A percentile compares a stretch with the other conserved stretches of the same genome.
phyloP scores from a whole-genome alignment of 169 alveolate species.

The Eimeria necatrix region DNA sequence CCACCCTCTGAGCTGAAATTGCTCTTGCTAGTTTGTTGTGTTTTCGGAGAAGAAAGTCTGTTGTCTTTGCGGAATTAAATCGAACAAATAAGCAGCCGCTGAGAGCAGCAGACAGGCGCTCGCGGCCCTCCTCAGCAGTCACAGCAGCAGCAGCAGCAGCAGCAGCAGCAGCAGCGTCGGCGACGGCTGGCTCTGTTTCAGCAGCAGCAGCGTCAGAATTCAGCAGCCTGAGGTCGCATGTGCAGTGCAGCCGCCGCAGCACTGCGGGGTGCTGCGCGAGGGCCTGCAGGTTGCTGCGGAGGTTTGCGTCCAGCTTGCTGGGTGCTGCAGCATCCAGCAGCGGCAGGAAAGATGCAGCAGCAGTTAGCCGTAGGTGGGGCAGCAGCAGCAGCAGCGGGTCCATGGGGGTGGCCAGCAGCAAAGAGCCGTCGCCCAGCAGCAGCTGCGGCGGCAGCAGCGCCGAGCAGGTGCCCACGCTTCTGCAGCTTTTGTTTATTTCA shows the following conservation, averaged over 20 bases:
- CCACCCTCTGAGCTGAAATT: neutral
- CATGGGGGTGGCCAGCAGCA: slow-evolving; percentile 60
- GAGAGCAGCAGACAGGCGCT: neutral
- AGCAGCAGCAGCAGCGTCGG: neutral
- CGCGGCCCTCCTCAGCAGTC: neutral
- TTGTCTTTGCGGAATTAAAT: neutral
- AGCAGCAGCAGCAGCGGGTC: slow-evolving; percentile 63
- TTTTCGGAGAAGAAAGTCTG: neutral
- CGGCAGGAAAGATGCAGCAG: slow-evolving; percentile 39
- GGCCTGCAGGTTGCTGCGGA: slow-evolving; percentile 63
- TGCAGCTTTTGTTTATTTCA: slow-evolving; percentile 55
- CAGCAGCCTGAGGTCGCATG: slow-evolving; percentile 28
- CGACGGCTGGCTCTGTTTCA: neutral
- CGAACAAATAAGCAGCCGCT: neutral
- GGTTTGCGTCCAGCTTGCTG: neutral
- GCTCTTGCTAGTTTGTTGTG: slow-evolving; percentile 3
- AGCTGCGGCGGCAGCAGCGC: slow-evolving; percentile 60
- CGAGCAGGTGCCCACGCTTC: slow-evolving; percentile 69
- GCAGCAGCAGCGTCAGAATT: neutral
- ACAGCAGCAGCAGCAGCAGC: neutral
- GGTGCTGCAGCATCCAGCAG: slow-evolving; percentile 56
- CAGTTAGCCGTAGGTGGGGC: slow-evolving; percentile 43
- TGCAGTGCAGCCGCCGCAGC: slow-evolving; percentile 42
- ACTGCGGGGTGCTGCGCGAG: slow-evolving; percentile 54
- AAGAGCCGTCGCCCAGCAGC: slow-evolving; percentile 50